Conservation (phyloP, 2,329 filamentous ascomycete genomes). For the Aspergillus persii region DNA sequence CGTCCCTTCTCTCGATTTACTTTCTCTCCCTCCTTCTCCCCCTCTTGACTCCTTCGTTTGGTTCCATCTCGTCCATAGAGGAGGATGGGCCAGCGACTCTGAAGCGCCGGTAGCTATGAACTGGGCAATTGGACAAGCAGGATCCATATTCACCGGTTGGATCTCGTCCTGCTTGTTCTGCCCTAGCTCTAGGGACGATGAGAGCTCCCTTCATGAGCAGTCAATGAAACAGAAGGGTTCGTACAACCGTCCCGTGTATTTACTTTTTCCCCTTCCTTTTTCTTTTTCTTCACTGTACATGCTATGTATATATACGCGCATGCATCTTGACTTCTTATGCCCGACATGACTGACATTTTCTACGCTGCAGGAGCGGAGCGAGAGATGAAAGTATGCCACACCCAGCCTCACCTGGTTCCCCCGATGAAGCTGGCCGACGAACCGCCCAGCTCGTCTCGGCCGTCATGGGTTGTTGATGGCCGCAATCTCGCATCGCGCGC, state of each 20-base stretch:
- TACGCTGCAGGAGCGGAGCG: conserved; percentile 36
- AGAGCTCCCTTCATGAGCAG: conserved; percentile 23
- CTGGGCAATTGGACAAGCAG: conserved; percentile 38
- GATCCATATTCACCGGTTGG: conserved; percentile 41
- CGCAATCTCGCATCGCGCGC: conserved; percentile 38
- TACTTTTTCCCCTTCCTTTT: neutral
- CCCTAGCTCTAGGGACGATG: conserved; percentile 22
- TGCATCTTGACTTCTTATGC: neutral
- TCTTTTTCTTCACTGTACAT: neutral
- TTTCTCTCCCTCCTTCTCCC: neutral
- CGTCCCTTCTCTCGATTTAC: neutral
- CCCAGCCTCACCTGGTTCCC: conserved; percentile 46
- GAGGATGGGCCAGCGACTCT: conserved; percentile 28
- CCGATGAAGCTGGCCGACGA: conserved; percentile 48
- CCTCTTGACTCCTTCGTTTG: conserved; percentile 7
- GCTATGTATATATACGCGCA: neutral
- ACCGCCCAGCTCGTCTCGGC: conserved; percentile 39
- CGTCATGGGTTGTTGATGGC: conserved; percentile 41
- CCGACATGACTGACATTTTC: conserved; percentile 5
- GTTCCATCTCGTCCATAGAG: conserved; percentile 6
- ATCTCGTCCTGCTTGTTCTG: conserved; percentile 40
- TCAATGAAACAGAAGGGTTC: conserved; percentile 22
- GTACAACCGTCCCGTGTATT: conserved; percentile 1
- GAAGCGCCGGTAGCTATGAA: conserved; percentile 37
- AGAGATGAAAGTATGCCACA: conserved; percentile 45